Evolutionary conservation across 2,329 filamentous ascomycete species (phyloP), one percentile per base, ranked within the genome.

Genomic region (Colletotrichum shisoi): DNA sequence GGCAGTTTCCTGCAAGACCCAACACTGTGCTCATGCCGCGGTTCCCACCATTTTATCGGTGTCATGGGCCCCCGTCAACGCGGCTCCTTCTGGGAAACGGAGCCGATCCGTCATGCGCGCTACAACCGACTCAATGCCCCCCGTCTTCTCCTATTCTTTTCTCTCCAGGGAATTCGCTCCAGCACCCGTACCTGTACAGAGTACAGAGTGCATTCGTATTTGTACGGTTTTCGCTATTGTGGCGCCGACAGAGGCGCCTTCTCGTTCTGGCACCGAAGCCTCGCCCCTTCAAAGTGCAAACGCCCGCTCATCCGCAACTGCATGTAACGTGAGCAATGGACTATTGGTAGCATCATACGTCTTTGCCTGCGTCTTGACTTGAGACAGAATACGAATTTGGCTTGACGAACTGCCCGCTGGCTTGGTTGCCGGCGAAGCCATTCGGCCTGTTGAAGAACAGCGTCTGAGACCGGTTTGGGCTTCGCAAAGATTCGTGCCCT

Each of bases 61-160:
- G 46, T 51, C 34, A 24, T 57, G 57, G 54, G 59, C 54, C 54
- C 27, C 53, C 42, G 27, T 31, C 27, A 57, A 52, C 40, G 40
- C 63, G 27, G 37, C 64, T 59, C 37, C 31, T 40, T 56, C 34
- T 51, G 54, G 54, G 62, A 61, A 67, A 67, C 64, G 64, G 64
- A 54, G 60, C 53, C 54, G 61, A 60, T 64, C 61, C 61, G 62
- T 67, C 44, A 64, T 67, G 64, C 64, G 40, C 46, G 9, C 31
- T 9, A 34, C 3, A 9, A 64, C 60, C 54, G 49, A 45, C 37
- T 24, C 54, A 59, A 63, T 53, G 63, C 52, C 31, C 31, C 31
- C 31, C 59, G 44, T 45, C 39, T 5, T 24, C 21, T 31, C 39
- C 52, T 42, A 31, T 48, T 37, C 37, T 48, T 15, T 48, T 37